These are phyloP conservation scores for Cephalotrichum gorgonifer DNA, from an alignment of 2,329 filamentous ascomycete genomes.

Conservation along the genomic window DNA sequence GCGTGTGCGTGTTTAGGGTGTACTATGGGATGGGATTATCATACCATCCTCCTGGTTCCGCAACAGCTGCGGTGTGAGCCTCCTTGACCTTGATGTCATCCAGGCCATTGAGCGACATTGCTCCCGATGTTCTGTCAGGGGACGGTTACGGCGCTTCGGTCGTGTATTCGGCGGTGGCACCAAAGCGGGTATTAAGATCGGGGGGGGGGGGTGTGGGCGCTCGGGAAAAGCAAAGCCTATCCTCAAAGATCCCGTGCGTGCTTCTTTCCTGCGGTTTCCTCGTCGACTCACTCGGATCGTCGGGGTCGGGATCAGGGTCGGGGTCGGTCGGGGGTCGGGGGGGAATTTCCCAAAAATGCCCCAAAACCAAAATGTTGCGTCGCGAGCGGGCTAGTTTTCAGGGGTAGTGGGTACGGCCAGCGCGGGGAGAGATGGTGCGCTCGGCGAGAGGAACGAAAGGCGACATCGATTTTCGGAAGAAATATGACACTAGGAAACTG, in stretches of 20 bases:
- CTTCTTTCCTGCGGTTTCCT: too few relatives aligned
- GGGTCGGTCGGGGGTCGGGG: too few relatives aligned
- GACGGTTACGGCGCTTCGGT: not conserved
- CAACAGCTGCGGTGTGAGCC: slow-evolving; percentile 68
- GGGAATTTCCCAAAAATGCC: too few relatives aligned
- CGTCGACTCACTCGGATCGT: too few relatives aligned
- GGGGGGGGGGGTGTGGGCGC: too few relatives aligned
- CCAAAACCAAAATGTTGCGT: slow-evolving; percentile 7
- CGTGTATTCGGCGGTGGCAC: not conserved
- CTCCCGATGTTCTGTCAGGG: slow-evolving; percentile 5
- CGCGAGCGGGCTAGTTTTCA: slow-evolving; percentile 3
- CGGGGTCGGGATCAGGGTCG: too few relatives aligned
- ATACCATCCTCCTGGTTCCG: slow-evolving; percentile 91
- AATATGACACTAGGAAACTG: not conserved
- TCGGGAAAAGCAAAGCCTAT: not conserved
- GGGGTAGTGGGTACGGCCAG: slow-evolving; percentile 2
- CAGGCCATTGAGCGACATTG: slow-evolving; percentile 93
- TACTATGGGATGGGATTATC: slow-evolving; percentile 20
- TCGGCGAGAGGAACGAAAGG: not conserved
- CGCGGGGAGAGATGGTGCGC: not conserved
- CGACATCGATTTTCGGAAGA: not conserved
- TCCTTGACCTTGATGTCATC: slow-evolving; percentile 72
- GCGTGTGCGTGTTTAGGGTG: not conserved
- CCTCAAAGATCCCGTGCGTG: not conserved
- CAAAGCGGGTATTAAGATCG: not conserved